These are phyloP conservation scores for Pseudonitzschia pungens DNA, from an alignment of 108 stramenopile species.

Conservation along the genomic window DNA sequence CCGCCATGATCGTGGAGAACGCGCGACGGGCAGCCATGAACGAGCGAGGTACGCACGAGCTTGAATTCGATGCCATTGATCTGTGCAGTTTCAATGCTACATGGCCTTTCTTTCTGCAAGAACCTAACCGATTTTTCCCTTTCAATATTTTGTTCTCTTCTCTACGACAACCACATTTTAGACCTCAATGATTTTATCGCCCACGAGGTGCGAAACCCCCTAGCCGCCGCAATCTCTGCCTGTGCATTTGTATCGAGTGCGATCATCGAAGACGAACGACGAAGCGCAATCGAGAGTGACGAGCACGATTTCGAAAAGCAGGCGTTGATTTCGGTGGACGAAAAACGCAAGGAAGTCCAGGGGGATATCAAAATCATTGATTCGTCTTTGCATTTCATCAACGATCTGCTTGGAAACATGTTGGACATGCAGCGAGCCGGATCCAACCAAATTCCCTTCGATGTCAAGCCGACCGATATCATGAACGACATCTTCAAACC, in stretches of 20 bases:
- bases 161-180: background rate
- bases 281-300: background rate
- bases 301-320: background rate
- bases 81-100: no score
- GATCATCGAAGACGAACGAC: conserved; percentile 8
- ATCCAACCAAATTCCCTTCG: conserved; percentile 26
- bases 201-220: conserved; percentile 43
- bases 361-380: conserved; percentile 37
- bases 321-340: conserved; percentile 6
- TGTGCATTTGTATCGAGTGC: conserved; percentile 25
- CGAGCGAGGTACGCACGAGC: conserved; percentile 13
- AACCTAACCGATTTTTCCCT: background rate
- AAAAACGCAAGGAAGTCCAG: conserved; percentile 10
- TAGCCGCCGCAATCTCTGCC: conserved; percentile 31
- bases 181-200: conserved; percentile 45
- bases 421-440: conserved; percentile 43
- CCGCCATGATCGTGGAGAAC: conserved; percentile 10
- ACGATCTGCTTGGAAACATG: conserved; percentile 42
- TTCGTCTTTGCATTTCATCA: conserved; percentile 37
- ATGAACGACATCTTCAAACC: conserved; percentile 37
- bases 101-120: no score
- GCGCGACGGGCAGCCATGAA: conserved; percentile 9
- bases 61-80: no score
- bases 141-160: background rate
- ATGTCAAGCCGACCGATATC: conserved; percentile 30